phyloP scores from a whole-genome alignment of 176 grass and related monocot species.

The Rhynchospora tenuis region DNA sequence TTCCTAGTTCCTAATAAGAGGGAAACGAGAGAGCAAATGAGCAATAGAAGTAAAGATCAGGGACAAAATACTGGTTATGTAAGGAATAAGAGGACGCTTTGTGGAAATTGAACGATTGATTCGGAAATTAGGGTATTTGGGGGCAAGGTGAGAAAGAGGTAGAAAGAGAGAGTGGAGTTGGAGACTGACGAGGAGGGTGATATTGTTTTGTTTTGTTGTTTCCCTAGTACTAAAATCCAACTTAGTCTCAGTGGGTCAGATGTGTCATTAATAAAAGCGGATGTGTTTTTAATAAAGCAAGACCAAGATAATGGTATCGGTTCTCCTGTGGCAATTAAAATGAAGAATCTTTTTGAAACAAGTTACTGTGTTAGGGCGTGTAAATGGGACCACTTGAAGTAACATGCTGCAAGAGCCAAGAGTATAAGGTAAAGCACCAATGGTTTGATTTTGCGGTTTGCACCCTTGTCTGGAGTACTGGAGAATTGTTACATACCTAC shows the following conservation, averaged over 20 bases:
- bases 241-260: background rate
- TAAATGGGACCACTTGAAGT: background rate
- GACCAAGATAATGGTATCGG: background rate
- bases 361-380: background rate
- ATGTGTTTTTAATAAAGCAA: background rate
- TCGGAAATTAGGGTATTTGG: conserved; percentile 12
- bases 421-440: background rate
- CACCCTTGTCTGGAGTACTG: background rate
- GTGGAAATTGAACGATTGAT: background rate
- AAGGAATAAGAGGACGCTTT: background rate
- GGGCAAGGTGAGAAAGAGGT: background rate
- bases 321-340: background rate
- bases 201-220: background rate
- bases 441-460: background rate
- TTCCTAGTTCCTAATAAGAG: background rate
- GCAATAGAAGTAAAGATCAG: background rate
- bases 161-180: background rate
- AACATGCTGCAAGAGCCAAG: background rate
- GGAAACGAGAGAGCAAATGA: background rate
- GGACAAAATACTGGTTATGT: background rate
- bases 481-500: background rate
- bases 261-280: background rate
- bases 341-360: background rate
- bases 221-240: background rate
- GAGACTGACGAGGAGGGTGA: background rate